Evolutionary conservation across 495 filamentous ascomycete genomes (phyloP).

Genomic region (Xylaria longipes): DNA sequence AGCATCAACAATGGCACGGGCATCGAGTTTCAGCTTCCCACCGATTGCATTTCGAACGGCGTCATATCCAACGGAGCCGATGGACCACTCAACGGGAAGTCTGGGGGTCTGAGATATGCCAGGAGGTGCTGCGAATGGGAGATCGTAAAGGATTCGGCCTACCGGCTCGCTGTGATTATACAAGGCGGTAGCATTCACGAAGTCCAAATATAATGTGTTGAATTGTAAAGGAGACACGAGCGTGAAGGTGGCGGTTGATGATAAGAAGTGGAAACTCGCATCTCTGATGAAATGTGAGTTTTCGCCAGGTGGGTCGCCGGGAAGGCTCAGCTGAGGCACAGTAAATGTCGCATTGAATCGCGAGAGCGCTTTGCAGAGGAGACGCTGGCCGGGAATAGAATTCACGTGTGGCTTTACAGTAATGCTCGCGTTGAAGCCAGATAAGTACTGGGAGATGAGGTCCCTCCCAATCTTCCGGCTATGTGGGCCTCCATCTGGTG

Average conservation of each 20-base stretch:
- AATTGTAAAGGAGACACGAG: slow-evolving; percentile 77
- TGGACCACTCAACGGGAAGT: slow-evolving; percentile 79
- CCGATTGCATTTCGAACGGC: slow-evolving; percentile 84
- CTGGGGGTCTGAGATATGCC: slow-evolving; percentile 71
- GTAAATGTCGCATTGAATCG: slow-evolving; percentile 69
- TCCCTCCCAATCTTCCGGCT: slow-evolving; percentile 69
- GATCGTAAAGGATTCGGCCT: slow-evolving; percentile 74
- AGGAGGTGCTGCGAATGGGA: slow-evolving; percentile 79
- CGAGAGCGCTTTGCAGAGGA: slow-evolving; percentile 74
- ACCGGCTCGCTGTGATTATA: slow-evolving; percentile 81
- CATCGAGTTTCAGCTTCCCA: slow-evolving; percentile 76
- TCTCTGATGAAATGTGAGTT: slow-evolving; percentile 76
- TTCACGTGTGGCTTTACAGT: slow-evolving; percentile 70
- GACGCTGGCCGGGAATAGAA: slow-evolving; percentile 76
- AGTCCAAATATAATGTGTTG: slow-evolving; percentile 75
- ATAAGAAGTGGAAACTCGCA: slow-evolving; percentile 84
- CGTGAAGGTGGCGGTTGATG: slow-evolving; percentile 84
- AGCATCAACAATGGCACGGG: slow-evolving; percentile 74
- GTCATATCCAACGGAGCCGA: slow-evolving; percentile 82
- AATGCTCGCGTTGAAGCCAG: slow-evolving; percentile 82
- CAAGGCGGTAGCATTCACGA: slow-evolving; percentile 81
- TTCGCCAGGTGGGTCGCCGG: slow-evolving; percentile 56
- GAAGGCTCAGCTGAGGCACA: slow-evolving; percentile 67
- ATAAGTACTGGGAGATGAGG: slow-evolving; percentile 83
- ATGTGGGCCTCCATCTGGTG: slow-evolving; percentile 64